These are phyloP conservation scores for Fusarium duplospermum DNA, from an alignment of 2,329 filamentous ascomycete species.

Conservation along the genomic window DNA sequence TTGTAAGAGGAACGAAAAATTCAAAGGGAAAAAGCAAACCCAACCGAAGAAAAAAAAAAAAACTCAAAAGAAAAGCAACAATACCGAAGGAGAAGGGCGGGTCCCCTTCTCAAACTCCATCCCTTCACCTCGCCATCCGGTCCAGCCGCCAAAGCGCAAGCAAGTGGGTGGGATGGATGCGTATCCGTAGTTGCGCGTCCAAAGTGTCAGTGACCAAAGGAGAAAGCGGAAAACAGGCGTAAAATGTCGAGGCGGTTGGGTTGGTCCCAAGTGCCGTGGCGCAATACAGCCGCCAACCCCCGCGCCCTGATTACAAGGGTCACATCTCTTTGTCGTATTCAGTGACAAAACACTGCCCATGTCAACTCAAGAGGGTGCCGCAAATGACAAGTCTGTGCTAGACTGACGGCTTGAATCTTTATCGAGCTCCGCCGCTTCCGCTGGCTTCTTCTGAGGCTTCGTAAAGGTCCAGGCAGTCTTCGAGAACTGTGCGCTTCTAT, in stretches of 20 bases:
- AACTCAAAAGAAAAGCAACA: slow-evolving; percentile 5
- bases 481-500: slow-evolving; percentile 47
- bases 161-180: not conserved
- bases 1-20: slow-evolving; percentile 18
- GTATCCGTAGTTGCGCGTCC: not conserved
- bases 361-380: not conserved
- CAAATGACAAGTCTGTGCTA: not conserved
- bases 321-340: not conserved
- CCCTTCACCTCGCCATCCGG: slow-evolving; percentile 25
- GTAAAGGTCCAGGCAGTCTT: slow-evolving; percentile 59
- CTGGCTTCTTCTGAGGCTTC: slow-evolving; percentile 53
- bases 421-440: slow-evolving; percentile 44
- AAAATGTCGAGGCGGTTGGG: not conserved
- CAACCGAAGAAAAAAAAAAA: slow-evolving; percentile 7
- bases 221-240: slow-evolving; percentile 10
- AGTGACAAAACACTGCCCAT: not conserved
- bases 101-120: slow-evolving; percentile 23
- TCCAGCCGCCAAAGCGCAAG: slow-evolving; percentile 24
- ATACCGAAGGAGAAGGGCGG: not conserved
- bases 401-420: not conserved
- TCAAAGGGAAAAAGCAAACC: slow-evolving; percentile 14
- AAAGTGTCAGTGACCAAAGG: slow-evolving; percentile 11
- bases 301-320: slow-evolving; percentile 22
- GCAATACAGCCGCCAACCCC: slow-evolving; percentile 14
- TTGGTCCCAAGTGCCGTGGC: slow-evolving; percentile 11